Evolutionary conservation across 306 rosid genomes (phyloP).

Genomic region (Citrullus amarus): DNA sequence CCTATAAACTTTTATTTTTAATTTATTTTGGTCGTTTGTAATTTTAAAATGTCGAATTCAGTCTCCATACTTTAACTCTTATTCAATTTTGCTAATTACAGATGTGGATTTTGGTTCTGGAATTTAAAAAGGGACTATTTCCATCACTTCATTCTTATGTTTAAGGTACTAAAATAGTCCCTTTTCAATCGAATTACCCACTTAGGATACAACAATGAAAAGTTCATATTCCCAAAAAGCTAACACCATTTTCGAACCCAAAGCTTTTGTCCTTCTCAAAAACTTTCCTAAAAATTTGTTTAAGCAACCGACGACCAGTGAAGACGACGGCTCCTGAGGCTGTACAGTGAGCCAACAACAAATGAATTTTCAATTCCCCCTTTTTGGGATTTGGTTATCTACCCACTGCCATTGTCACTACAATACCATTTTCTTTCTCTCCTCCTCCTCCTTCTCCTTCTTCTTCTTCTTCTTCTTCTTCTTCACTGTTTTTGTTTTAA

Average conservation of each 20-base stretch:
- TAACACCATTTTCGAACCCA: neutral
- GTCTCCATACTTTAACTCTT: too few species aligned
- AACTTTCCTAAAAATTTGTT: neutral
- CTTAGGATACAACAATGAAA: neutral
- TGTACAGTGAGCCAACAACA: neutral
- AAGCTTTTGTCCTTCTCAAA: neutral
- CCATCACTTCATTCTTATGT: too few species aligned
- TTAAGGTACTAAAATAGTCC: too few species aligned
- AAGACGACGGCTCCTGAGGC: neutral
- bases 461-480: neutral
- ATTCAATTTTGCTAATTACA: too few species aligned
- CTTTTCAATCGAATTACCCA: too few species aligned
- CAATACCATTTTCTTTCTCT: neutral
- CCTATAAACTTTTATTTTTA: too few species aligned
- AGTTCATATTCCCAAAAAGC: neutral
- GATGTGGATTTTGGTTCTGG: too few species aligned
- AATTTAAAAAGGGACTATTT: too few species aligned
- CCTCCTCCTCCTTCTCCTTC: too few species aligned
- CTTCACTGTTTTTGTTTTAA: neutral
- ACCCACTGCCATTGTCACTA: neutral
- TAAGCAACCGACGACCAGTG: neutral
- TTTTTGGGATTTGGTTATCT: neutral
- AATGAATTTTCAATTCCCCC: neutral
- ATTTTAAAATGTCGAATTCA: too few species aligned
- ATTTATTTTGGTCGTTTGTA: too few species aligned